Evolutionary conservation across 176 grass and related monocot species (phyloP), one percentile per base, ranked within the genome.

Genomic region (Avena insularis): DNA sequence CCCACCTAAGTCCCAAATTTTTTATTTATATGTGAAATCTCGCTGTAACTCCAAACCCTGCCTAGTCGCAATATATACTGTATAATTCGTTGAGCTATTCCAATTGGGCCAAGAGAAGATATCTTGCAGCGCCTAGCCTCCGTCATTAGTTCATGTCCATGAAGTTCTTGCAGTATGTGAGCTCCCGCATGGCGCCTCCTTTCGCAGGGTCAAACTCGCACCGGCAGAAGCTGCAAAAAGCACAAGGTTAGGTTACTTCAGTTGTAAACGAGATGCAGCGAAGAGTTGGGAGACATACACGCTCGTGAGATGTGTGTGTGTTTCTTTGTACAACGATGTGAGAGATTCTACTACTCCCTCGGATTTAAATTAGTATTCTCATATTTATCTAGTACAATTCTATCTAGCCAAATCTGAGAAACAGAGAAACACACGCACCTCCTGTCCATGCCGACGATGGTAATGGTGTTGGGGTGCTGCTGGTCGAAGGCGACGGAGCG

Each of bases 361-460:
- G 23, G 23, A 23, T 23, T 23, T 23, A 23, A 23, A 23, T 23
- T 23, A 23, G 23, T 23, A 23, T 23, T 23, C 23, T 23, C 23
- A 23, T 23, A 23, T 23, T 23, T 23, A 23, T 23, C 23, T 23
- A 23, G 23, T 23, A 23, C 23, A 23, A 23, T 23, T 23, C 23
- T 23, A 23, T 23, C 23, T 23, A 23, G 23, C 23, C 23, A 23
- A 23, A 23, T 23, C 23, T 23, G 23, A 23, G 23, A 23, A 23
- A 23, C 23, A 23, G 23, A 23, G 23, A 23, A 23, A 23, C 23
- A 23, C 9, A 76, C 55, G 61, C 81, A 93, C 93, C 93, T 95
- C 84, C 84, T 91, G 80, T 98, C 95, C 78, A 98, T 90, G 64
- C 93, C 91, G 45, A 95, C 58, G 82, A 92, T 79, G 35, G 95